These are phyloP conservation scores for Cordyceps pruinosa DNA, from an alignment of 2,329 filamentous ascomycete species.

Conservation along the genomic window DNA sequence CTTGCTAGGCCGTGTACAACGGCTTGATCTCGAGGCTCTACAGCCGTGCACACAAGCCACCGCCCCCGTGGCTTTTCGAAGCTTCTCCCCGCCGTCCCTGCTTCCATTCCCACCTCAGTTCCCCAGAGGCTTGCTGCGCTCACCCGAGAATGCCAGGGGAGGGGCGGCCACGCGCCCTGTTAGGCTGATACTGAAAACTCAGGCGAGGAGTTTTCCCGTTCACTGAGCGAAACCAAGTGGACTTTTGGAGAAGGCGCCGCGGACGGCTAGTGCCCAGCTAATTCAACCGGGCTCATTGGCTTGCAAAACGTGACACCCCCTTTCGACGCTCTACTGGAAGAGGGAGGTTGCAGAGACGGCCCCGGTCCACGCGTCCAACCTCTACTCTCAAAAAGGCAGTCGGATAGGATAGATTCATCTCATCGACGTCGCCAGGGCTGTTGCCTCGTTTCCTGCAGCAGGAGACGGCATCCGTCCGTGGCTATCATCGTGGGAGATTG, in stretches of 20 bases:
- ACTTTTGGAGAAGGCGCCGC: background rate
- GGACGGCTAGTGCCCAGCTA: conserved; percentile 2
- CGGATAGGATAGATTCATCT: background rate
- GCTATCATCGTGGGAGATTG: background rate
- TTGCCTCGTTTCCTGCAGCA: background rate
- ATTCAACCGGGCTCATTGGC: background rate
- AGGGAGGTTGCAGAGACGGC: conserved; percentile 4
- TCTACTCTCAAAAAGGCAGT: conserved; percentile 9
- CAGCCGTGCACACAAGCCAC: background rate
- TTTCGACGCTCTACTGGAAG: conserved; percentile 11
- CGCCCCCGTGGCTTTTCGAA: background rate
- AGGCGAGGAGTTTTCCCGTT: background rate
- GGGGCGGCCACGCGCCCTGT: background rate
- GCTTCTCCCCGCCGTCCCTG: background rate
- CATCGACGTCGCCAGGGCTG: background rate
- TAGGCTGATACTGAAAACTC: background rate
- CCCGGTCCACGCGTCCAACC: background rate
- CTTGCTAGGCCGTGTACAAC: no score
- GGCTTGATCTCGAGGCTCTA: no score
- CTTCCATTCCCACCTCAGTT: background rate
- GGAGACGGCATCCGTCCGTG: background rate
- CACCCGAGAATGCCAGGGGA: background rate
- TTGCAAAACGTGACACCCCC: conserved; percentile 4
- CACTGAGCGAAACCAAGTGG: background rate
- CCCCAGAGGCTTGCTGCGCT: background rate